These are phyloP conservation scores for Zygoascus tannicola DNA, from an alignment of 805 yeast species.

Conservation along the genomic window DNA sequence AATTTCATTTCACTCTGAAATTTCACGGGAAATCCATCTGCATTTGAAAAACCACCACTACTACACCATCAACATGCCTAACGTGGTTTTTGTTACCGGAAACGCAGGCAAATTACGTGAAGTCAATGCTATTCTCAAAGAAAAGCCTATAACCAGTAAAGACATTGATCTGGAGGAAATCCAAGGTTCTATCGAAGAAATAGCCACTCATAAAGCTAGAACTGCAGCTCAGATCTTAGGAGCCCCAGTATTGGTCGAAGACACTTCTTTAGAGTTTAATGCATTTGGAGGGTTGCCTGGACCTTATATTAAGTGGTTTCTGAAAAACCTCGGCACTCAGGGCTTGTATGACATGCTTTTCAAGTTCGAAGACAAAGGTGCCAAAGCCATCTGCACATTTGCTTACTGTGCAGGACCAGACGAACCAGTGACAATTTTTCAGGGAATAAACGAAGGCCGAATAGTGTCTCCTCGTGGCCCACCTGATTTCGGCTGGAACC, in stretches of 20 bases:
- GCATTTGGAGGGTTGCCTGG: slow-evolving; percentile 88
- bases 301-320: slow-evolving; percentile 78
- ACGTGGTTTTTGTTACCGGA: slow-evolving; percentile 40
- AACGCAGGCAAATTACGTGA: slow-evolving; percentile 82
- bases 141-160: slow-evolving; percentile 43
- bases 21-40: no score
- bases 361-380: slow-evolving; percentile 76
- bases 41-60: neutral
- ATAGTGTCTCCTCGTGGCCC: slow-evolving; percentile 78
- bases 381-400: slow-evolving; percentile 84
- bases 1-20: no score
- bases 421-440: slow-evolving; percentile 61
- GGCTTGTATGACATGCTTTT: slow-evolving; percentile 70
- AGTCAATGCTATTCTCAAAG: slow-evolving; percentile 58
- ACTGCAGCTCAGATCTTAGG: slow-evolving; percentile 53
- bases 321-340: slow-evolving; percentile 60
- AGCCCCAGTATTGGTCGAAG: slow-evolving; percentile 91
- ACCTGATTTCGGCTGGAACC: slow-evolving; percentile 88
- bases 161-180: slow-evolving; percentile 79
- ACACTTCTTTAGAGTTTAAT: slow-evolving; percentile 78
- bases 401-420: slow-evolving; percentile 85
- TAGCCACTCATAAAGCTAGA: slow-evolving; percentile 69
- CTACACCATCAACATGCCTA: neutral
- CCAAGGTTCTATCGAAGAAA: slow-evolving; percentile 80
- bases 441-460: slow-evolving; percentile 72